Conservation (phyloP, 2,329 filamentous ascomycete genomes). For the Ceratocystis albifundus region DNA sequence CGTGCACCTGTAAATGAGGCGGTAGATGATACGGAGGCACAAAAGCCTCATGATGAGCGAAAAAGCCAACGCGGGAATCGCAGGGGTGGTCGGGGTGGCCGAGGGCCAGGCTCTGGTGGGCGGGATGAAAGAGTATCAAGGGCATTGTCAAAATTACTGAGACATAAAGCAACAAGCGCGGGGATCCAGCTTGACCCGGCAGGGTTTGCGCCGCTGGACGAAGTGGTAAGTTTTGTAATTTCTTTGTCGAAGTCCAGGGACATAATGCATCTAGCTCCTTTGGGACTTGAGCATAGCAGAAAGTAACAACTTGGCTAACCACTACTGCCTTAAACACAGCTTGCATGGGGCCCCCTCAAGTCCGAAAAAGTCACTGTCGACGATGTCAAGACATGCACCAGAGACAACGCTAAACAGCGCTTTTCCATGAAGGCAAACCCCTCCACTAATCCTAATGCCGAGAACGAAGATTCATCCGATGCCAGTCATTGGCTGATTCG, state of each 20-base stretch:
- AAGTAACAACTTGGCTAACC: not conserved
- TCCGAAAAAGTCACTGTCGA: constrained; percentile 60
- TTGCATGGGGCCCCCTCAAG: constrained; percentile 48
- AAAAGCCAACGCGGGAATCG: constrained; percentile 27
- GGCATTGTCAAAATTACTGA: constrained; percentile 42
- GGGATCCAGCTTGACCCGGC: constrained; percentile 47
- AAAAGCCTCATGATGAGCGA: not conserved
- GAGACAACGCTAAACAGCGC: constrained; percentile 76
- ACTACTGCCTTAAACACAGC: constrained; percentile 29
- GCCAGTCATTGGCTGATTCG: constrained; percentile 71
- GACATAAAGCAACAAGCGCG: constrained; percentile 46
- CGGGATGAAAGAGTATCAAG: constrained; percentile 43
- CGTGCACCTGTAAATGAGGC: not conserved
- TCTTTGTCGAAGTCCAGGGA: not conserved
- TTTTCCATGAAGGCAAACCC: constrained; percentile 55
- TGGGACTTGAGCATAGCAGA: no score
- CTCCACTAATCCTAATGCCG: constrained; percentile 25
- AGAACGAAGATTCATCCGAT: constrained; percentile 32
- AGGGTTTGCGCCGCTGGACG: constrained; percentile 47
- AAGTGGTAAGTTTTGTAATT: constrained; percentile 41
- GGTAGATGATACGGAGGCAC: not conserved
- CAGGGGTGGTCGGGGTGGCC: constrained; percentile 28
- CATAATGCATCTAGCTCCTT: no score
- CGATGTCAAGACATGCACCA: constrained; percentile 60
- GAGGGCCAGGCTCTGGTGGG: constrained; percentile 27